These are phyloP conservation scores for Apophysomyces variabilis DNA, from an alignment of 371 early-diverging fungal genomes.

Conservation along the genomic window DNA sequence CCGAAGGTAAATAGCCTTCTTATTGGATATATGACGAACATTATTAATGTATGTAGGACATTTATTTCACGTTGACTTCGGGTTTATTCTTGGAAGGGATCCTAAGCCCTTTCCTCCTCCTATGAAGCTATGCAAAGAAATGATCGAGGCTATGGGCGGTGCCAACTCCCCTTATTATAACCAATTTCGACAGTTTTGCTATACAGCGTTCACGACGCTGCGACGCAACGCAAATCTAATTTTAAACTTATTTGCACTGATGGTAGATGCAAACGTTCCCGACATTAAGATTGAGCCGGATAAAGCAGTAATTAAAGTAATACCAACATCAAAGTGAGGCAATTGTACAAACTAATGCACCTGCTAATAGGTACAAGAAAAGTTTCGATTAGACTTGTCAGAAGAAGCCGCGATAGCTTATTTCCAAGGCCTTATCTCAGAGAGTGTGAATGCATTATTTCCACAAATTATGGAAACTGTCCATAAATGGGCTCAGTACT, in stretches of 20 bases:
- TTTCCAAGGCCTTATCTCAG: conserved; percentile 90
- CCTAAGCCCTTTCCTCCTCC: conserved; percentile 99
- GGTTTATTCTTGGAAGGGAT: conserved; percentile 96
- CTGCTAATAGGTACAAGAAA: conserved; percentile 82
- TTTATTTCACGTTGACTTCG: conserved; percentile 98
- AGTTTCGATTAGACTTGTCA: conserved; percentile 88
- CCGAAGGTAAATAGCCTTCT: conserved; percentile 60
- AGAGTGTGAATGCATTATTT: conserved; percentile 92
- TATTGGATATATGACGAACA: neutral
- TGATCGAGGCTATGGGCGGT: conserved; percentile 99
- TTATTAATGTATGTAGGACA: conserved; percentile 56
- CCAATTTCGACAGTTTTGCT: conserved; percentile 89
- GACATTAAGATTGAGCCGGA: conserved; percentile 97
- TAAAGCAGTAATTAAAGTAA: conserved; percentile 90
- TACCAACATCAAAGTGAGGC: too few species aligned
- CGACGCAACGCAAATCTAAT: conserved; percentile 93
- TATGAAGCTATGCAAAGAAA: conserved; percentile 98
- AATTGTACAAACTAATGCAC: neutral
- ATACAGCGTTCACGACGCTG: conserved; percentile 90
- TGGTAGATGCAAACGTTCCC: conserved; percentile 94
- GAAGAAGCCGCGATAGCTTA: conserved; percentile 95
- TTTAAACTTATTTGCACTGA: conserved; percentile 92
- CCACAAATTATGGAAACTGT: conserved; percentile 98
- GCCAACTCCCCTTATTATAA: conserved; percentile 80
- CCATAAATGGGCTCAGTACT: conserved; percentile 94